Base-by-base conservation (phyloP, 108 stramenopile genomes). In the Nitzschia sp. region DNA sequence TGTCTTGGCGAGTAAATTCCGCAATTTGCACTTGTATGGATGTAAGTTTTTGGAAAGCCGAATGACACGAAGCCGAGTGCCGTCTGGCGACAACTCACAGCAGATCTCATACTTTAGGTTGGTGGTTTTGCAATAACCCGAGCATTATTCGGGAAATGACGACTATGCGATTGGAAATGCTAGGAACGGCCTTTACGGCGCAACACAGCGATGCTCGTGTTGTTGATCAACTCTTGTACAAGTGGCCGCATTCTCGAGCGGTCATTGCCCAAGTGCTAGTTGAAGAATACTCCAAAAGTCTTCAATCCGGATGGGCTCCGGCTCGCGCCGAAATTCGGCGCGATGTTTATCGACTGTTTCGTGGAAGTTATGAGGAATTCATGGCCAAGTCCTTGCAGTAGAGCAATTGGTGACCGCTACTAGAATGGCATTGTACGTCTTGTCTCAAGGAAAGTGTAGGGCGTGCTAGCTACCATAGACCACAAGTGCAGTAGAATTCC, bases 101-200 rank as follows among this genome's bases (percentile, higher is more conserved):
- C 9, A 21, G 17, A 8, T 13, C 19, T 54, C 23, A 21, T 8
- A 54, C 19, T 54, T 54, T n/a, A 8, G n/a, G n/a, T 31, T 84
- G 88, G 86, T 93, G 95, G 95, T 96, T 86, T 70, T 94, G 89
- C 63, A 95, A 95, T 78, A 97, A 97, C 66, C 96, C 93, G 1
- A 85, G 78, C 28, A 91, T 95, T 65, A 93, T 95, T 45, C 34
- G 65, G 13, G 90, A 91, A 64, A 92, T 95, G 17, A 97, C 96
- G 9, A 45, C 30, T 1, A 93, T 97, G 93, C 62, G 96, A 59
- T 63, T 97, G 0, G 94, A 97, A 78, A 81, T 97, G 79, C 62
- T 97, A 3, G 93, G 96, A 1, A 89, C 92, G 19, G 85, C 87
- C 21, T 97, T 95, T 66, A 94, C 94, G 27, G 90, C 90, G 4